phyloP scores from a whole-genome alignment of 2,329 filamentous ascomycete genomes.

The Paraphaeosphaeria minitans region DNA sequence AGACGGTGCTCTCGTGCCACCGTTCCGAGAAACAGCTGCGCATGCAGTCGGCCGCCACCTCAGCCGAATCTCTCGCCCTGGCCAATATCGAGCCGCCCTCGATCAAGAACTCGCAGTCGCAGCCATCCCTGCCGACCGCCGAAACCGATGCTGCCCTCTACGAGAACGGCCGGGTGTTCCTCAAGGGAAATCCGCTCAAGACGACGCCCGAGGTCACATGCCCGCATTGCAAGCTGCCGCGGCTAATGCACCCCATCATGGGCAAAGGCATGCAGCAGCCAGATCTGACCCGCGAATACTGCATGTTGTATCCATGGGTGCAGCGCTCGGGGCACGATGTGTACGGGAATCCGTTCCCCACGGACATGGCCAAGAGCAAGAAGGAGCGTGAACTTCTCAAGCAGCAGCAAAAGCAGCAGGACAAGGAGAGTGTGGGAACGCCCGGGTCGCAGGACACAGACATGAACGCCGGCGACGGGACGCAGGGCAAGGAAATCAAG shows the following conservation, averaged over 20 bases:
- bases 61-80: constrained; percentile 47
- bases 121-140: constrained; percentile 56
- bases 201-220: constrained; percentile 75
- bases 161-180: constrained; percentile 69
- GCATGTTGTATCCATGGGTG: constrained; percentile 79
- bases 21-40: constrained; percentile 78
- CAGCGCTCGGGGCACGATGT: constrained; percentile 78
- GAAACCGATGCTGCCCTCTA: constrained; percentile 72
- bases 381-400: constrained; percentile 68
- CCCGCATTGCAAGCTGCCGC: constrained; percentile 74
- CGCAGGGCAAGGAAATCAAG: constrained; percentile 50
- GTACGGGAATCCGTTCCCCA: constrained; percentile 81
- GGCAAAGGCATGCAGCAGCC: constrained; percentile 73
- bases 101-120: constrained; percentile 46
- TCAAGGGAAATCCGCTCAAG: constrained; percentile 75
- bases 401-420: constrained; percentile 48
- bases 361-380: constrained; percentile 74
- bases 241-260: constrained; percentile 73
- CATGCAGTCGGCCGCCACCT: constrained; percentile 63
- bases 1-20: constrained; percentile 74
- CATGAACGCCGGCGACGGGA: constrained; percentile 36
- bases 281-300: constrained; percentile 65
- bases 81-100: constrained; percentile 41
- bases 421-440: constrained; percentile 52
- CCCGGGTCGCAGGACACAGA: constrained; percentile 53